These are phyloP conservation scores for Colletotrichum sp. DNA, from an alignment of 2,329 filamentous ascomycete species.

Conservation along the genomic window DNA sequence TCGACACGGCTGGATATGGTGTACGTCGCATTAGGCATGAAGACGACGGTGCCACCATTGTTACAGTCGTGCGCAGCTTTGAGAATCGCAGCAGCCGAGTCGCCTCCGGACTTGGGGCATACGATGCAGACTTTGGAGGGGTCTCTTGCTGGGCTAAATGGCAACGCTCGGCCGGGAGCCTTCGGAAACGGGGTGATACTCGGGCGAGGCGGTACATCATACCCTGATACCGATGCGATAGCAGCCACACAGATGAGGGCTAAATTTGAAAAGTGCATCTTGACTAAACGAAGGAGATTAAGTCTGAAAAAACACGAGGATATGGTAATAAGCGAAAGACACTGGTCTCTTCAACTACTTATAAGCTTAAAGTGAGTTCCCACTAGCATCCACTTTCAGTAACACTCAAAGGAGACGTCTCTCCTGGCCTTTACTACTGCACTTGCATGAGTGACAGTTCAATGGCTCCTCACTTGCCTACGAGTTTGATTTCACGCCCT, in stretches of 20 bases:
- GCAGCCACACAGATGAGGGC: not conserved
- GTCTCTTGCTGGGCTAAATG: not conserved
- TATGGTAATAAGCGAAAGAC: not conserved
- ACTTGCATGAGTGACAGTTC: not conserved
- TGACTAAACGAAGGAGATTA: not conserved
- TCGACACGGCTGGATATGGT: constrained; percentile 68
- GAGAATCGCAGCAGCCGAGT: constrained; percentile 48
- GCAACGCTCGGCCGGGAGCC: not conserved
- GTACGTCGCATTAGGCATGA: constrained; percentile 58
- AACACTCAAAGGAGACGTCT: not conserved
- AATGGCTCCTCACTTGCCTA: not conserved
- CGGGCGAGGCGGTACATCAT: not conserved
- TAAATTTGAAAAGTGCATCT: not conserved
- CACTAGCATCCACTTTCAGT: not conserved
- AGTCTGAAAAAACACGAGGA: not conserved
- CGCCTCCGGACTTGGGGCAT: not conserved
- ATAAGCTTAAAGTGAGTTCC: not conserved
- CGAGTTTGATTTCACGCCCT: fast-evolving
- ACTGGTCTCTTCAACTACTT: not conserved
- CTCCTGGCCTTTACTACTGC: not conserved
- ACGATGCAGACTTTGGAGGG: not conserved
- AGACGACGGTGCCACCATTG: constrained; percentile 63
- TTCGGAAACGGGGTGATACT: not conserved
- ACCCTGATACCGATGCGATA: not conserved
- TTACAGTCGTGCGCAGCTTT: constrained; percentile 64